Conservation (phyloP, 202 grass and related monocot genomes). For the Digitaria exilis region DNA sequence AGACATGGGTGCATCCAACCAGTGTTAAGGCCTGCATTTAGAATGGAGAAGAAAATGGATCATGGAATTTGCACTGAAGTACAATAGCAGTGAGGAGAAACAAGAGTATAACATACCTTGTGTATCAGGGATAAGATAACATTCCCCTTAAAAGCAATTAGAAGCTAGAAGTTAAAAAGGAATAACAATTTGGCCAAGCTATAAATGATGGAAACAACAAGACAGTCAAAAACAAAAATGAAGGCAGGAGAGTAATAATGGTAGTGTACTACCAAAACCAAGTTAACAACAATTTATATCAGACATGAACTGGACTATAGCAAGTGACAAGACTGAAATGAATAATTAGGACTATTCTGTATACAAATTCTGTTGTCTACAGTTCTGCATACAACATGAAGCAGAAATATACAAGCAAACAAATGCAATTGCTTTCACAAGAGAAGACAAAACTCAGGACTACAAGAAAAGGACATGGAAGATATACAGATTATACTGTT, state of each 20-base stretch:
- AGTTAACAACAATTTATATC: constrained; percentile 3
- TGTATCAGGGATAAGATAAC: neutral
- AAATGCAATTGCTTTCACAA: constrained; percentile 1
- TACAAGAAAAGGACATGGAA: constrained; percentile 16
- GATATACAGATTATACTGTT: constrained; percentile 31
- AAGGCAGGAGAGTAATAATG: neutral
- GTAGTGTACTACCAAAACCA: neutral
- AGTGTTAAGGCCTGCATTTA: neutral
- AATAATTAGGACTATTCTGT: constrained; percentile 22
- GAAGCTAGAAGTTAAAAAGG: neutral
- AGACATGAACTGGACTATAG: neutral
- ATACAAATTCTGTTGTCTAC: constrained; percentile 22
- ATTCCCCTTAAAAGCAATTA: neutral
- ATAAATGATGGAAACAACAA: neutral
- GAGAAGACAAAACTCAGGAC: constrained; percentile 19
- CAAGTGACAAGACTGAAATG: constrained; percentile 13
- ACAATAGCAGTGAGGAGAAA: neutral
- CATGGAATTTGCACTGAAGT: neutral
- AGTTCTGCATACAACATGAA: constrained; percentile 18
- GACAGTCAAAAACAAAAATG: neutral
- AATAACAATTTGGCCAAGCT: neutral
- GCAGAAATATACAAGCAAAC: constrained; percentile 16
- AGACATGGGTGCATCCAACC: no score
- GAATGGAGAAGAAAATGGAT: neutral
- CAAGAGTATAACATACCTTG: neutral